phyloP scores from a whole-genome alignment of 306 rosid genomes.

The Pachyrhizus erosus region DNA sequence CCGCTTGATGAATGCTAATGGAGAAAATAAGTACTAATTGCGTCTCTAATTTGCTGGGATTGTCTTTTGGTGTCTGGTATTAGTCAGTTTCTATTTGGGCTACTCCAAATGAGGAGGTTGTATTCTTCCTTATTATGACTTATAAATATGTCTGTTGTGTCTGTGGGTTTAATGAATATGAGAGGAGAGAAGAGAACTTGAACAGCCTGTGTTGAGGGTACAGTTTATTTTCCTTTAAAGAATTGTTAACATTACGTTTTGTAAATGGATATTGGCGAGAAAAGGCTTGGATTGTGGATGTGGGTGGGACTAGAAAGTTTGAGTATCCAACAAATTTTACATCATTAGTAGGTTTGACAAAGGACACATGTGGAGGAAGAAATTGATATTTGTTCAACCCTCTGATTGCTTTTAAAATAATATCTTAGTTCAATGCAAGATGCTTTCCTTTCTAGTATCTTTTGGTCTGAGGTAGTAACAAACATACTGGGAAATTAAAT shows the following conservation, averaged over 20 bases:
- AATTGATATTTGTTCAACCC: conserved; percentile 20
- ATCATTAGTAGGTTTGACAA: conserved; percentile 16
- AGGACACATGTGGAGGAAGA: neutral
- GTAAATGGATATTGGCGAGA: neutral
- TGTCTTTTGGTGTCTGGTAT: conserved; percentile 7
- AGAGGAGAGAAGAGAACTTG: neutral
- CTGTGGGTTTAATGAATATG: neutral
- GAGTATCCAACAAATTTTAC: neutral
- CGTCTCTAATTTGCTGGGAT: conserved; percentile 18
- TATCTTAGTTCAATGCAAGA: neutral
- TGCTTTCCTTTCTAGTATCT: conserved; percentile 12
- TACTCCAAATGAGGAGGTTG: neutral
- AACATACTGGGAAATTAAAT: neutral
- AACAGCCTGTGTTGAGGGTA: neutral
- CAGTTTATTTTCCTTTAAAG: neutral
- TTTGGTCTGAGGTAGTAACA: neutral
- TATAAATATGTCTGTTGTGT: neutral
- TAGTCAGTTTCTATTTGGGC: neutral
- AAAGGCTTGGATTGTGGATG: neutral
- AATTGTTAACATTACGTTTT: neutral
- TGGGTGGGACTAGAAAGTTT: conserved; percentile 1
- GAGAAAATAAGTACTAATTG: neutral
- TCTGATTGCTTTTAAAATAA: conserved; percentile 17
- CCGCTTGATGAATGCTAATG: neutral
- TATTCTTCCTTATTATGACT: conserved; percentile 1